Base-by-base conservation (phyloP, 2,329 filamentous ascomycete species). In the Hymenoscyphus infarciens region DNA sequence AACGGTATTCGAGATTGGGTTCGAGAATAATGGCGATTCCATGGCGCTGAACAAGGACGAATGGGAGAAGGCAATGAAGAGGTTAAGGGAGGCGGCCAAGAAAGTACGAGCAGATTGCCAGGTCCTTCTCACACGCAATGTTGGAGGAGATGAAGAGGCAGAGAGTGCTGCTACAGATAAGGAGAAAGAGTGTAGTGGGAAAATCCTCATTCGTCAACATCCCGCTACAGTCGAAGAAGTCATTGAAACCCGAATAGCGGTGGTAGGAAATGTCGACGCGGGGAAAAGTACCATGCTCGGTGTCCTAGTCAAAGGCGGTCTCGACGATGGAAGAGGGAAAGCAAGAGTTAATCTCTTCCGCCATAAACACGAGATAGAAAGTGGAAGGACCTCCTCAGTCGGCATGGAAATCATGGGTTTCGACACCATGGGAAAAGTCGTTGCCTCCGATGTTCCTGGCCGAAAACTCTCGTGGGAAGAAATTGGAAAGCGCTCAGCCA, bases 381-480 rank as follows among this genome's bases (percentile, higher is more conserved):
- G 91, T 56, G 95, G 95, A 1, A 85, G 95, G 68, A 99, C 95
- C 10, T 97, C 92, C 74, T 97, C 93, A 0, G 95, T 99, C 0
- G 94, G 95, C 52, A 96, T 98, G 93, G 95, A 99, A 76, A 98
- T 98, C 65, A 92, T 98, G 89, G 95, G 95, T 1, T 99, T 97
- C 70, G 92, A 98, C 75, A 92, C 89, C 58, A 83, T 84, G 61
- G 94, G 95, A 31, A 86, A 93, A 29, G 89, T 97, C 31, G 84
- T 98, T 16, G 85, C 87, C 16, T 94, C 91, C 45, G 89, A 89
- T 63, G 89, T 88, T 0, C 90, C 93, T 1, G 94, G 92, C 1
- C 86, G 95, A 75, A 91, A 89, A 78, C 80, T 98, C 38, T 94
- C 93, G 3, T 99, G 95, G 95, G 94, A 97, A 75, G 95, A 99